Evolutionary conservation across 2,329 filamentous ascomycete genomes (phyloP).

Genomic region (Cladophialophora yegresii): DNA sequence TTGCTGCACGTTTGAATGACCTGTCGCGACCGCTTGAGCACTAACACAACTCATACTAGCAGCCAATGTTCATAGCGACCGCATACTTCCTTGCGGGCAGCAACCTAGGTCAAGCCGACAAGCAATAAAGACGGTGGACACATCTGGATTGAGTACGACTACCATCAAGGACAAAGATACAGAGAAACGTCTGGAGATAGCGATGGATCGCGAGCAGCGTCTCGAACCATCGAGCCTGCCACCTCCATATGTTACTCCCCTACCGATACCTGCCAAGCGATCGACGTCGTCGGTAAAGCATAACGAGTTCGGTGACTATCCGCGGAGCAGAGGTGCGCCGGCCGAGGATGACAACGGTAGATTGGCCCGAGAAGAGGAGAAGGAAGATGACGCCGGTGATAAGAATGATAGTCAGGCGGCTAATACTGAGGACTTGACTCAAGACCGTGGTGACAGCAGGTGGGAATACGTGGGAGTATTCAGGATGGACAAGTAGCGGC

Average conservation of each 20-base stretch:
- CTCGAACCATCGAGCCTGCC: not conserved
- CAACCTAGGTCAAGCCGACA: not conserved
- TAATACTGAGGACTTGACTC: not conserved
- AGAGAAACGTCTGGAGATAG: not conserved
- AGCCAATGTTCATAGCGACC: not conserved
- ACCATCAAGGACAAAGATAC: not conserved
- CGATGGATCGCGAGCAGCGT: not conserved
- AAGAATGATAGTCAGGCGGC: not conserved
- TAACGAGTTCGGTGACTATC: not conserved
- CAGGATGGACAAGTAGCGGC: constrained; percentile 1
- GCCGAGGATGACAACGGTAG: not conserved
- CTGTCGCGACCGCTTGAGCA: not conserved
- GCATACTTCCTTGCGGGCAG: not conserved
- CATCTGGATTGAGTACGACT: not conserved
- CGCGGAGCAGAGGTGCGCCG: not conserved
- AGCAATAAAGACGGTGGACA: not conserved
- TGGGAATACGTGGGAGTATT: not conserved
- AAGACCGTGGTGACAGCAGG: not conserved
- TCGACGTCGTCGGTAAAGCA: not conserved
- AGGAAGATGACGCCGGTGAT: not conserved
- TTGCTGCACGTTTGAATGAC: not conserved
- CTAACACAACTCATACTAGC: not conserved
- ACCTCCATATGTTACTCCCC: not conserved
- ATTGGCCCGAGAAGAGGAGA: not conserved
- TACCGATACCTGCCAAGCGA: not conserved